Conservation (phyloP, 192 early-diverging fungal species). For the Chytriomyces confervae region DNA sequence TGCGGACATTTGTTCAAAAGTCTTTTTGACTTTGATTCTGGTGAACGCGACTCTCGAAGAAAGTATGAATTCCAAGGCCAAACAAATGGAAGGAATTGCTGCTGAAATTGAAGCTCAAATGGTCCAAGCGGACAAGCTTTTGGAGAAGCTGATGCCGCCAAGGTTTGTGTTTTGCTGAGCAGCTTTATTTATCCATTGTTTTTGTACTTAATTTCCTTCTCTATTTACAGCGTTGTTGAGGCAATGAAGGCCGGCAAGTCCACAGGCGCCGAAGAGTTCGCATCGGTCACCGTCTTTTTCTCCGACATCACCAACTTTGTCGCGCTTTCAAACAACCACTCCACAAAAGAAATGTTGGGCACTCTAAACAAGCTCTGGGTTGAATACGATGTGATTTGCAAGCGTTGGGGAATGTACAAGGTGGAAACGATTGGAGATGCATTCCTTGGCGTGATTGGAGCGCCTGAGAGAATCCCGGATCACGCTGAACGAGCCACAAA, state of each 20-base stretch:
- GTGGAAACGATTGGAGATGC: constrained; percentile 55
- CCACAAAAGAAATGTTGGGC: constrained; percentile 47
- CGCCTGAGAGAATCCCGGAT: constrained; percentile 32
- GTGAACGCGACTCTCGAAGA: constrained; percentile 52
- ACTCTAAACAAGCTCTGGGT: constrained; percentile 42
- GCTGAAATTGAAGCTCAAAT: constrained; percentile 39
- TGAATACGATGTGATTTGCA: constrained; percentile 48
- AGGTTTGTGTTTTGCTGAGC: constrained; percentile 2
- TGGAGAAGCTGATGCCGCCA: constrained; percentile 43
- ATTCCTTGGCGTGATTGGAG: constrained; percentile 33
- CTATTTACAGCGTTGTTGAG: constrained; percentile 28
- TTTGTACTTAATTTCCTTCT: neutral
- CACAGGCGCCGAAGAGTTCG: constrained; percentile 45
- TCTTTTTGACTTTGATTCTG: constrained; percentile 49
- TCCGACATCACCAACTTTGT: constrained; percentile 53
- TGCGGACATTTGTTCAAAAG: constrained; percentile 46
- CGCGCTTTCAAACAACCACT: constrained; percentile 29
- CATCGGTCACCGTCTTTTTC: constrained; percentile 53
- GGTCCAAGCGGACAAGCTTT: constrained; percentile 37
- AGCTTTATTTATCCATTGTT: neutral
- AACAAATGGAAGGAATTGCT: constrained; percentile 37
- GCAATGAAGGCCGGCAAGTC: constrained; percentile 48
- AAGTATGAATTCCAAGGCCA: constrained; percentile 42
- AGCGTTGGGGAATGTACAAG: constrained; percentile 52
- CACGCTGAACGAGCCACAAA: constrained; percentile 39